Evolutionary conservation across 73 alveolate species (phyloP).

Genomic region (Tetrahymena borealis): DNA sequence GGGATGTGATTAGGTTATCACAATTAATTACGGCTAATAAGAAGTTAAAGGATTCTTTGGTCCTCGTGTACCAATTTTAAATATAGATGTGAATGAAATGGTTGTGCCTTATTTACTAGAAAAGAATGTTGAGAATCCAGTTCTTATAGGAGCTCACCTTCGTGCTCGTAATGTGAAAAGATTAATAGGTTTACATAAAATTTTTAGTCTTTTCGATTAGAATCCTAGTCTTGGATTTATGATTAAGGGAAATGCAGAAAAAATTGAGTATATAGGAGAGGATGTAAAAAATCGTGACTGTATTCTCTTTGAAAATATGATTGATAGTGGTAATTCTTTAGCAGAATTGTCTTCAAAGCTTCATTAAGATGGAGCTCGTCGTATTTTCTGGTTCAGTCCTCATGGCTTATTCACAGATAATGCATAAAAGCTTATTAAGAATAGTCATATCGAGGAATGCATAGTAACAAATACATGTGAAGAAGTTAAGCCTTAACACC

Average conservation of each 20-base stretch:
- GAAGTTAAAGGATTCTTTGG: background rate
- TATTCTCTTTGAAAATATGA: background rate
- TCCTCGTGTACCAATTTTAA: background rate
- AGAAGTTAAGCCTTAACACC: background rate
- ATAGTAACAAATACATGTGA: background rate
- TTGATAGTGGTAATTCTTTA: background rate
- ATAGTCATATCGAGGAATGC: background rate
- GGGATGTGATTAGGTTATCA: background rate
- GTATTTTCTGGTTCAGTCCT: background rate
- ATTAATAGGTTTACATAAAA: background rate
- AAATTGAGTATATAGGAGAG: background rate
- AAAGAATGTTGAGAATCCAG: background rate
- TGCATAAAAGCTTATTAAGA: background rate
- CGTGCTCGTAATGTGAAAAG: background rate
- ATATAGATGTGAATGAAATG: background rate
- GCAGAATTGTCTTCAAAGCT: background rate
- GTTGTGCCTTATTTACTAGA: background rate
- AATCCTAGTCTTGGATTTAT: background rate
- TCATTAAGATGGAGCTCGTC: constrained; percentile 1
- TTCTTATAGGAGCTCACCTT: background rate
- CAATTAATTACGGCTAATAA: background rate
- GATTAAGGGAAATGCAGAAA: background rate
- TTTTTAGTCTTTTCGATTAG: background rate
- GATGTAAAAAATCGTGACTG: background rate
- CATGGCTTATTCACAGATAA: background rate